Conservation (phyloP, 169 alveolate genomes). For the Plasmodium chabaudi region DNA sequence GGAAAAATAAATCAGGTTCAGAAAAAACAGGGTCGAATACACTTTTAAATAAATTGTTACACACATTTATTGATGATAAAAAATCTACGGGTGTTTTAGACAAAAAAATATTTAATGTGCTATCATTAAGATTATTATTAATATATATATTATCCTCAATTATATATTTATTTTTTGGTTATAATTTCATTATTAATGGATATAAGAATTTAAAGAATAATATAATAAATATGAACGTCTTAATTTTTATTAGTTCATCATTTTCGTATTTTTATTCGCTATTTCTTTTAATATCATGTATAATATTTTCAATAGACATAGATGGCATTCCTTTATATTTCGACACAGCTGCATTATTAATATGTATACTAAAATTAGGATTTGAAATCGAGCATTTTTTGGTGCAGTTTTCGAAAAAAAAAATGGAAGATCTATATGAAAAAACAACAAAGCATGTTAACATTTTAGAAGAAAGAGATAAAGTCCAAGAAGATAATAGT, state of each 20-base stretch:
- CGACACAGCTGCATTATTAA: conserved; percentile 66
- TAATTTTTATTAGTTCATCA: conserved; percentile 64
- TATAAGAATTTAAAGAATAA: conserved; percentile 65
- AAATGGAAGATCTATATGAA: conserved; percentile 62
- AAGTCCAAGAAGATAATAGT: not conserved
- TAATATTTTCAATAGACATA: conserved; percentile 37
- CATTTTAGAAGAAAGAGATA: conserved; percentile 33
- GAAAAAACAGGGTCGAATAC: no score
- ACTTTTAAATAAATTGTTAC: no score
- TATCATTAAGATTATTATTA: conserved; percentile 46
- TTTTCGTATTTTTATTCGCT: conserved; percentile 68
- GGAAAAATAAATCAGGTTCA: not conserved
- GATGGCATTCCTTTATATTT: conserved; percentile 60
- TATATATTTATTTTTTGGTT: conserved; percentile 63
- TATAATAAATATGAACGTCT: conserved; percentile 68
- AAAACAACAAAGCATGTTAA: conserved; percentile 62
- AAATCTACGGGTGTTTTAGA: conserved; percentile 2
- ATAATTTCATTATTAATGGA: conserved; percentile 46
- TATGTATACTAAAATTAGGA: conserved; percentile 64
- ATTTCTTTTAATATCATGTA: conserved; percentile 41
- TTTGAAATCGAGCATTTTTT: conserved; percentile 59
- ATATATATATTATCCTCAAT: conserved; percentile 53
- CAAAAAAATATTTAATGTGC: conserved; percentile 8
- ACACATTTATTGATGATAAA: not conserved
- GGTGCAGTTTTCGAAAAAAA: conserved; percentile 58